Evolutionary conservation across 1,284 basidiomycete species (phyloP).

Genomic region (Taiwanofungus camphoratus): DNA sequence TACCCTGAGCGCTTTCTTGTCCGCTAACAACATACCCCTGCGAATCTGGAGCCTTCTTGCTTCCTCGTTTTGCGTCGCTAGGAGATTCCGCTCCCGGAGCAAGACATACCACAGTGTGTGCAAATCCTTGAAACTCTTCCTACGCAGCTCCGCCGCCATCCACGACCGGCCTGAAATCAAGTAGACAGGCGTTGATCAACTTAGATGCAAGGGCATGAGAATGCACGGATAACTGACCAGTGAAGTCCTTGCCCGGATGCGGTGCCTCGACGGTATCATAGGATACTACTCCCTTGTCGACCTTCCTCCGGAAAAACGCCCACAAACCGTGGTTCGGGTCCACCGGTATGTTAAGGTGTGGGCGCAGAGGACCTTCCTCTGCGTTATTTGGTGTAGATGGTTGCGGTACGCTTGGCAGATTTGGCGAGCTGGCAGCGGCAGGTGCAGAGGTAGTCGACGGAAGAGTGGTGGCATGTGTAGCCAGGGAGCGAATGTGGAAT

Average conservation of each 20-base stretch:
- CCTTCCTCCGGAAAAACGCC: constrained; percentile 63
- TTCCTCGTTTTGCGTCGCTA: constrained; percentile 84
- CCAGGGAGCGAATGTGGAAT: not conserved
- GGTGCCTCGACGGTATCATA: constrained; percentile 42
- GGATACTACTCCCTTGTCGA: constrained; percentile 29
- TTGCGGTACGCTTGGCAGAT: not conserved
- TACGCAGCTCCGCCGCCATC: constrained; percentile 78
- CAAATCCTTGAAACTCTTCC: constrained; percentile 88
- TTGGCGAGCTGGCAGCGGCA: not conserved
- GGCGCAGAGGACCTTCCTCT: constrained; percentile 30
- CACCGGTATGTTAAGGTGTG: constrained; percentile 38
- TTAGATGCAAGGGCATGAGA: constrained; percentile 15
- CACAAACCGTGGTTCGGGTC: constrained; percentile 66
- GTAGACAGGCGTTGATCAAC: constrained; percentile 14
- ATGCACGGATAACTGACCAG: constrained; percentile 26
- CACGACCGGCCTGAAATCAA: constrained; percentile 69
- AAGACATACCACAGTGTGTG: constrained; percentile 93
- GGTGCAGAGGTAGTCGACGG: constrained; percentile 4
- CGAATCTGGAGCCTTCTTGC: constrained; percentile 48
- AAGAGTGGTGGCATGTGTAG: constrained; percentile 3
- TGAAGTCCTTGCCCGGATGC: constrained; percentile 33
- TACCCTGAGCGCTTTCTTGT: constrained; percentile 14
- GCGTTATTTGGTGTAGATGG: not conserved
- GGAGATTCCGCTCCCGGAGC: constrained; percentile 80
- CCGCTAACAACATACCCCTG: not conserved